A percentile compares a stretch with the other conserved stretches of the same genome.
Evolutionary conservation across 1,284 basidiomycete genomes (phyloP).

Genomic region (Pterulicium gracile): DNA sequence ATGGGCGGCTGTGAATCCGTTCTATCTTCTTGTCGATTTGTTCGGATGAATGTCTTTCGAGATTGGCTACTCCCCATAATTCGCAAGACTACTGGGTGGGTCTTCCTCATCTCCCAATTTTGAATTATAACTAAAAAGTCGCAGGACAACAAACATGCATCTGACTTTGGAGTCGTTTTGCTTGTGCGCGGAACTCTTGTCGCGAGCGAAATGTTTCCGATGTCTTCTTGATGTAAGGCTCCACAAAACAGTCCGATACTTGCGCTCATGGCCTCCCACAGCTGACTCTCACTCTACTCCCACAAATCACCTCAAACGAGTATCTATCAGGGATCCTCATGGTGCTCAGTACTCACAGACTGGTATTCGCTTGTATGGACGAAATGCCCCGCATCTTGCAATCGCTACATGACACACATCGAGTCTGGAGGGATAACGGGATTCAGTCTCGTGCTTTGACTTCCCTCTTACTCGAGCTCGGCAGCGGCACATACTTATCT

Average conservation of each 20-base stretch:
- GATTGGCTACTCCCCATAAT: conserved; percentile 63
- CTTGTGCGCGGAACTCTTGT: conserved; percentile 47
- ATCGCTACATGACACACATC: conserved; percentile 51
- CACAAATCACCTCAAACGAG: conserved; percentile 36
- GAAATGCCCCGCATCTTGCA: conserved; percentile 40
- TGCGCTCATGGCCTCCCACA: conserved; percentile 18
- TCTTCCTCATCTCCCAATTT: conserved; percentile 10
- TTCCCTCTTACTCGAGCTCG: conserved; percentile 50
- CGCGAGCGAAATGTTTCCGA: conserved; percentile 49
- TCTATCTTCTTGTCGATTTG: conserved; percentile 48
- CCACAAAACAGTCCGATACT: background rate
- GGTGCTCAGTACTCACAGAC: conserved; percentile 41
- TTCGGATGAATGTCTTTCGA: conserved; percentile 55
- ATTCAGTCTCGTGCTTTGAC: conserved; percentile 53
- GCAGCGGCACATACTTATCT: conserved; percentile 45
- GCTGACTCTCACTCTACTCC: conserved; percentile 50
- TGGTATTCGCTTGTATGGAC: conserved; percentile 59
- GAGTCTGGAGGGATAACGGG: conserved; percentile 49
- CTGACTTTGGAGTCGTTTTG: conserved; percentile 43
- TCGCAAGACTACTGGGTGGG: conserved; percentile 27
- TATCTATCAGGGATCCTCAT: conserved; percentile 51
- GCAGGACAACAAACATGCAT: conserved; percentile 12
- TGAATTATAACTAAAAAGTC: too few relatives aligned
- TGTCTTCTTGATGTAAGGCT: conserved; percentile 54
- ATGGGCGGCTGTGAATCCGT: conserved; percentile 28